phyloP scores from a whole-genome alignment of 345 rosid genomes.

The Mallotus nudiflorus region DNA sequence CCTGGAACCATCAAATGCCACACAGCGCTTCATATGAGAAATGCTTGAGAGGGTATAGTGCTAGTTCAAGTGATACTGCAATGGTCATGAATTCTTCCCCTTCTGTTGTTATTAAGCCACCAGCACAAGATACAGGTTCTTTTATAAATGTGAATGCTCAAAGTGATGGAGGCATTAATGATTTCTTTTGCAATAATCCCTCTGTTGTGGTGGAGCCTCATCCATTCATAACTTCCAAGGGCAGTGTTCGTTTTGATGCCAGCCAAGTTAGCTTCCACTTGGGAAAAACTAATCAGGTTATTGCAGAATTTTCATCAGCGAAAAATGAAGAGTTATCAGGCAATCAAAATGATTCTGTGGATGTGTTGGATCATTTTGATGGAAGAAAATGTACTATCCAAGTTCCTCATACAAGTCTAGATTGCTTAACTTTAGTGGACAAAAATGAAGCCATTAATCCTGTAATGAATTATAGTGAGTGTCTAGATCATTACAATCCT shows the following conservation, averaged over 20 bases:
- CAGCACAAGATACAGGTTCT: conserved; percentile 18
- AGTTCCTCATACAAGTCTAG: conserved; percentile 34
- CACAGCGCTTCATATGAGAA: conserved; percentile 28
- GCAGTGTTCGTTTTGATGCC: conserved; percentile 36
- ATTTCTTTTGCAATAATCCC: conserved; percentile 17
- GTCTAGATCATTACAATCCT: conserved; percentile 40
- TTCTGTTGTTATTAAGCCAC: conserved; percentile 25
- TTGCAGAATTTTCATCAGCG: conserved; percentile 22
- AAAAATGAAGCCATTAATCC: conserved; percentile 30
- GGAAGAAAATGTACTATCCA: conserved; percentile 30
- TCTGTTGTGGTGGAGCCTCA: conserved; percentile 34
- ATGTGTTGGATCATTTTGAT: conserved; percentile 24
- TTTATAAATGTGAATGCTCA: conserved; percentile 13
- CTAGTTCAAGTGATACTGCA: conserved; percentile 17
- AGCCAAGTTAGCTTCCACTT: conserved; percentile 35
- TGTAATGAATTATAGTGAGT: conserved; percentile 41
- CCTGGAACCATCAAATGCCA: conserved; percentile 33
- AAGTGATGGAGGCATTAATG: conserved; percentile 14
- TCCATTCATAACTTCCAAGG: conserved; percentile 26
- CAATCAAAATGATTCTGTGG: conserved; percentile 27
- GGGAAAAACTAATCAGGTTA: conserved; percentile 29
- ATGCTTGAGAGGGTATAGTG: conserved; percentile 20
- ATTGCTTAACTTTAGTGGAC: conserved; percentile 36
- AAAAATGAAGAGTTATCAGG: conserved; percentile 23
- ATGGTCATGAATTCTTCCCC: conserved; percentile 28